A percentile compares a stretch with the other conserved stretches of the same genome.
phyloP scores from a whole-genome alignment of 768 basidiomycete genomes.

The Amanita rimosa region DNA sequence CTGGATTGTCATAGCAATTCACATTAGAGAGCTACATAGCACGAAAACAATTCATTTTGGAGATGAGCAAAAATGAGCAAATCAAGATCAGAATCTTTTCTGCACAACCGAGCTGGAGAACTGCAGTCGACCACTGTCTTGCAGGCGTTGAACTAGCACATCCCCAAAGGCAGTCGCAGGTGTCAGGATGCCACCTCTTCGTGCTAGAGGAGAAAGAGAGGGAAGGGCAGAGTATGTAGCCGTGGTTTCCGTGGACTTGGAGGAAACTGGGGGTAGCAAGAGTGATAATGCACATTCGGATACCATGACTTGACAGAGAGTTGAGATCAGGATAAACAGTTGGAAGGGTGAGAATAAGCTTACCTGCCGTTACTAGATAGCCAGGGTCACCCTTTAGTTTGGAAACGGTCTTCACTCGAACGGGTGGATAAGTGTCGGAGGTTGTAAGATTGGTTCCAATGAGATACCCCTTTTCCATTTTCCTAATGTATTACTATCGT shows the following conservation, averaged over 20 bases:
- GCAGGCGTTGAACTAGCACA: slow-evolving; percentile 56
- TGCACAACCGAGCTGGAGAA: slow-evolving; percentile 19
- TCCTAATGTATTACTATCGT: slow-evolving; percentile 23
- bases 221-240: slow-evolving; percentile 20
- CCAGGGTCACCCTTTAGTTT: slow-evolving; percentile 71
- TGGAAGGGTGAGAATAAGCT: slow-evolving; percentile 10
- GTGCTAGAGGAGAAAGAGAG: slow-evolving; percentile 43
- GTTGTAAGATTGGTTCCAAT: slow-evolving; percentile 61
- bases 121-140: slow-evolving; percentile 41
- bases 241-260: slow-evolving; percentile 8
- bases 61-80: background rate
- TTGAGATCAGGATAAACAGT: slow-evolving; percentile 7
- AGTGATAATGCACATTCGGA: slow-evolving; percentile 69
- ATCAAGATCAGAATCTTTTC: background rate
- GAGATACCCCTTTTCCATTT: slow-evolving; percentile 48
- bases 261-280: slow-evolving; percentile 32
- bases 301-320: slow-evolving; percentile 48
- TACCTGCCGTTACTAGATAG: slow-evolving; percentile 47
- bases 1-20: no score
- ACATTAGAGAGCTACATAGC: no score
- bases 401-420: slow-evolving; percentile 50
- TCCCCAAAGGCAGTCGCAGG: slow-evolving; percentile 78
- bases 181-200: slow-evolving; percentile 71
- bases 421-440: slow-evolving; percentile 33
- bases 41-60: background rate